A percentile compares a stretch with the other conserved stretches of the same genome.
These are phyloP conservation scores for Saturnispora dispora DNA, from an alignment of 805 yeast genomes.

Conservation along the genomic window DNA sequence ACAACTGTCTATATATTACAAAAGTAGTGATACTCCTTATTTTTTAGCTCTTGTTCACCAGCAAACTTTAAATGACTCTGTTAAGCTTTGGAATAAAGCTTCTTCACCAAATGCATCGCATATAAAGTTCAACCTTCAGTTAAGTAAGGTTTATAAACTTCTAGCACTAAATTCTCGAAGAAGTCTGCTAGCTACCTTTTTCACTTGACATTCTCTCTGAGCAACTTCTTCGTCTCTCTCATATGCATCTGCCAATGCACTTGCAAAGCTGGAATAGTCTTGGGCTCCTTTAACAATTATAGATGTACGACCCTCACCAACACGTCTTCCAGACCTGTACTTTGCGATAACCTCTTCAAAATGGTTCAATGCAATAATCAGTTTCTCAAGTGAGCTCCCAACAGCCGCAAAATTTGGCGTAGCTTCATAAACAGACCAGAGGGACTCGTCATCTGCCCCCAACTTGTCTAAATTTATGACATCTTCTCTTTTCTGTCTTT, in stretches of 20 bases:
- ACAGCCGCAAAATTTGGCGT: background rate
- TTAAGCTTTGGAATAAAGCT: no score
- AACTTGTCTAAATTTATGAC: background rate
- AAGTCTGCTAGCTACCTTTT: background rate
- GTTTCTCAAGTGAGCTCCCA: background rate
- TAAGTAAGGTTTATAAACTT: background rate
- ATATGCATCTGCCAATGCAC: background rate
- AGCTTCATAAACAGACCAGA: slow-evolving; percentile 4
- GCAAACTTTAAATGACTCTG: no score
- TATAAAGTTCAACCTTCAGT: background rate
- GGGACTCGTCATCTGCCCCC: slow-evolving; percentile 5
- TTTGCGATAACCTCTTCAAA: background rate
- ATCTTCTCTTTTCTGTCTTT: slow-evolving; percentile 3
- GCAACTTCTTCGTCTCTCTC: background rate
- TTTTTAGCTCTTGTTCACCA: no score
- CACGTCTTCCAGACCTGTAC: background rate
- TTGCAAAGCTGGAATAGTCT: background rate
- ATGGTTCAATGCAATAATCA: background rate
- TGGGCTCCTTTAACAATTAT: background rate
- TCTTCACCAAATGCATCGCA: no score
- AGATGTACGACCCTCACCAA: background rate
- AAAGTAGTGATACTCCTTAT: no score
- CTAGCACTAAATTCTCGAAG: background rate
- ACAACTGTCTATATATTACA: no score
- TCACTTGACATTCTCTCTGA: background rate